Percentiles rank a stretch among this genome's conserved stretches.
phyloP scores from a whole-genome alignment of 768 basidiomycete species.

The Mycena leptocephala region DNA sequence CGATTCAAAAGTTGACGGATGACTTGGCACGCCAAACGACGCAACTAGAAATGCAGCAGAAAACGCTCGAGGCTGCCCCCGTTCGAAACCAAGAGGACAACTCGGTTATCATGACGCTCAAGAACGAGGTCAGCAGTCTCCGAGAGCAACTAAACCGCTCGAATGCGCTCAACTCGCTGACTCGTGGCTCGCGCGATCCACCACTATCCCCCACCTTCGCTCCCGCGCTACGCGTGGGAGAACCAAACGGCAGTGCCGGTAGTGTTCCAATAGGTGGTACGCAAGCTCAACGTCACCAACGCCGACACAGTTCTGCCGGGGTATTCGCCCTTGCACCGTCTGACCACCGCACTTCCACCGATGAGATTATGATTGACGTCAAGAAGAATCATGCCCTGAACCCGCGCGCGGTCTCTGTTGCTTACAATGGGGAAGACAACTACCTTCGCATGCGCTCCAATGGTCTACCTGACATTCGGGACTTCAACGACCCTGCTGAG shows the following conservation, averaged over 20 bases:
- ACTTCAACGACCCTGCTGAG: slow-evolving; percentile 91
- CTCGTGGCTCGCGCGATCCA: slow-evolving; percentile 81
- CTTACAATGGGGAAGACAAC: slow-evolving; percentile 88
- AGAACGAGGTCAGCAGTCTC: slow-evolving; percentile 92
- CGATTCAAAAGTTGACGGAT: slow-evolving; percentile 85
- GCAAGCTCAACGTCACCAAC: slow-evolving; percentile 75
- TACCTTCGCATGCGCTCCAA: slow-evolving; percentile 75
- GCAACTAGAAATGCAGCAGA: slow-evolving; percentile 85
- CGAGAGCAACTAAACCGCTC: slow-evolving; percentile 97
- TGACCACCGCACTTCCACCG: slow-evolving; percentile 82
- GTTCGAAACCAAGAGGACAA: slow-evolving; percentile 85
- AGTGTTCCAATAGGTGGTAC: slow-evolving; percentile 40
- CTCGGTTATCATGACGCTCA: slow-evolving; percentile 90
- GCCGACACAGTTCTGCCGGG: slow-evolving; percentile 91
- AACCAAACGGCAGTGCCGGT: slow-evolving; percentile 60
- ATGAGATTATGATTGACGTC: slow-evolving; percentile 83
- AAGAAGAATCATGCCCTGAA: slow-evolving; percentile 81
- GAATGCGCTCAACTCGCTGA: slow-evolving; percentile 92
- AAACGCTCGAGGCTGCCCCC: slow-evolving; percentile 75
- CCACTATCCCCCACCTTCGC: slow-evolving; percentile 91
- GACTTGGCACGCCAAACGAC: slow-evolving; percentile 82
- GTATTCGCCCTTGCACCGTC: slow-evolving; percentile 74
- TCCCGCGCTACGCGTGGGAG: slow-evolving; percentile 77
- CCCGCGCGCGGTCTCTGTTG: slow-evolving; percentile 91
- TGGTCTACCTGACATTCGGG: slow-evolving; percentile 80